A percentile compares a stretch with the other conserved stretches of the same genome.
Evolutionary conservation across 2,329 filamentous ascomycete species (phyloP).

Genomic region (Penicillium sp.): DNA sequence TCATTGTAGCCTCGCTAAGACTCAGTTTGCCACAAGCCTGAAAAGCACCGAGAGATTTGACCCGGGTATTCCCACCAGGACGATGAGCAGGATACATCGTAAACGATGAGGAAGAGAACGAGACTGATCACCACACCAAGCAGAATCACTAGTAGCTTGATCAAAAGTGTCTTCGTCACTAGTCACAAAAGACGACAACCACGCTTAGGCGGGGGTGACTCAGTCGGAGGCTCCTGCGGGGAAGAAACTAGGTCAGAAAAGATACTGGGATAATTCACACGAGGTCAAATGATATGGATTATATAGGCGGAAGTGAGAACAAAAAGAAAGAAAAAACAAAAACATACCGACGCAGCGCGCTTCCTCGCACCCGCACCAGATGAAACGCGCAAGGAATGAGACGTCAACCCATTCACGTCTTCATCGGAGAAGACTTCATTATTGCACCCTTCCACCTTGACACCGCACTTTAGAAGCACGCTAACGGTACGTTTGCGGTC

Average conservation of each 20-base stretch:
- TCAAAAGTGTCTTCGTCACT: too few relatives aligned
- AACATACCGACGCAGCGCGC: neutral
- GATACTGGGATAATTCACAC: too few relatives aligned
- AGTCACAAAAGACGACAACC: neutral
- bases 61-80: too few relatives aligned
- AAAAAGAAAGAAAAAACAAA: neutral
- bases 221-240: neutral
- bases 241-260: neutral
- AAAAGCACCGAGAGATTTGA: too few relatives aligned
- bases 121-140: too few relatives aligned
- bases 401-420: neutral
- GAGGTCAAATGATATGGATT: too few relatives aligned
- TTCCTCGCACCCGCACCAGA: neutral
- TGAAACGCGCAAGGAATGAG: neutral
- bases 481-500: neutral
- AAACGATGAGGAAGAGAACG: too few relatives aligned
- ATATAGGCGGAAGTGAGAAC: too few relatives aligned
- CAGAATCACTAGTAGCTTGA: too few relatives aligned
- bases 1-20: too few relatives aligned
- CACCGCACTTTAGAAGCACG: neutral
- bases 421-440: neutral
- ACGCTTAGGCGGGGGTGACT: neutral
- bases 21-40: too few relatives aligned
- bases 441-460: neutral
- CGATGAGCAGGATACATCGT: too few relatives aligned